Conservation (phyloP, 164 flowering plant species). For the Aristolochia californica region DNA sequence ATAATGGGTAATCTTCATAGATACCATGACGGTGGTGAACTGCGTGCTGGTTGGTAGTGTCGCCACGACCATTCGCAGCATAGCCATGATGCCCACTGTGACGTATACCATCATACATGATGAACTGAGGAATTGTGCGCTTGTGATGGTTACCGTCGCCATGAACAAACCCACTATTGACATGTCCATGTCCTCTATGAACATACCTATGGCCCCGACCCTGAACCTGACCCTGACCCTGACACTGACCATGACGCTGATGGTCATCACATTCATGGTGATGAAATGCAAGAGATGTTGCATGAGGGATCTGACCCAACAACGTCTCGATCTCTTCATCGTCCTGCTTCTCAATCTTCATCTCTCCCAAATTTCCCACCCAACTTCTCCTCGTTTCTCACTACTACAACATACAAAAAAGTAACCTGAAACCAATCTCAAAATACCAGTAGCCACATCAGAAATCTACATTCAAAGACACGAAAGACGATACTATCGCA, state of each 20-base stretch:
- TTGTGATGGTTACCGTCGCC: neutral
- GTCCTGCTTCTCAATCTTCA: constrained; percentile 18
- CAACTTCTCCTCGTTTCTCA: constrained; percentile 3
- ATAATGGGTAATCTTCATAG: constrained; percentile 18
- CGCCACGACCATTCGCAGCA: constrained; percentile 8
- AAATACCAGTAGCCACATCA: constrained; percentile 17
- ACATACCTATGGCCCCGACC: constrained; percentile 10
- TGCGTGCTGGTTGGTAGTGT: constrained; percentile 4
- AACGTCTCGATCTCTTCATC: constrained; percentile 27
- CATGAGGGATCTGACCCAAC: constrained; percentile 33
- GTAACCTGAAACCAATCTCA: constrained; percentile 3
- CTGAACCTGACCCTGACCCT: too few relatives aligned
- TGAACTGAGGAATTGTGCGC: too few relatives aligned
- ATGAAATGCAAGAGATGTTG: constrained; percentile 15
- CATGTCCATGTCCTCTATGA: constrained; percentile 6
- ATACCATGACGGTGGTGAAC: constrained; percentile 10
- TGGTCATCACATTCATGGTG: constrained; percentile 3
- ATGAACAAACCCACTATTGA: neutral
- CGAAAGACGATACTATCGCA: constrained; percentile 12
- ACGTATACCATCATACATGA: too few relatives aligned
- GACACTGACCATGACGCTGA: constrained; percentile 5
- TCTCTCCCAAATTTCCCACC: constrained; percentile 4
- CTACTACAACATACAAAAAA: neutral
- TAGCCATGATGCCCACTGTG: too few relatives aligned
- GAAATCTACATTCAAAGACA: constrained; percentile 6